Percentiles rank a stretch among this genome's conserved stretches.
phyloP scores from a whole-genome alignment of 1,284 basidiomycete species.

The Puccinia horiana region DNA sequence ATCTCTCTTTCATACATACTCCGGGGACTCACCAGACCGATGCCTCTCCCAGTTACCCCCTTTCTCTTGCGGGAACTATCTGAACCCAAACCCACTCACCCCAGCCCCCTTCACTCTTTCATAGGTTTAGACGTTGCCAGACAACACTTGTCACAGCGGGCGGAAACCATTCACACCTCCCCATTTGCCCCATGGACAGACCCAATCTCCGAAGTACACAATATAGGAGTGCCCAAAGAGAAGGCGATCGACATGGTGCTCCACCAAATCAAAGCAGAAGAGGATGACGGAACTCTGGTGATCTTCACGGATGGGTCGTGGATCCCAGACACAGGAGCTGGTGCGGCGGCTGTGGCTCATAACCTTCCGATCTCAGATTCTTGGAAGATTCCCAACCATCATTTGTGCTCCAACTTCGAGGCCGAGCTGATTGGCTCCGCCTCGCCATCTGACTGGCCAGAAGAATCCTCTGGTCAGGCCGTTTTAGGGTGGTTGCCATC shows the following conservation, averaged over 20 bases:
- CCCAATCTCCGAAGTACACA: not conserved
- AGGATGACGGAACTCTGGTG: not conserved
- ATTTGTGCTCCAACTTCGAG: not conserved
- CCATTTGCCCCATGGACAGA: not conserved
- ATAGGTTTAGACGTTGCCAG: not conserved
- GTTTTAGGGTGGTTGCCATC: too few relatives aligned
- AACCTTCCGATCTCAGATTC: not conserved
- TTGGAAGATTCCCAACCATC: not conserved
- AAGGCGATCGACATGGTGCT: not conserved
- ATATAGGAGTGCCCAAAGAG: not conserved
- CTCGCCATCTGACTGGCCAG: not conserved
- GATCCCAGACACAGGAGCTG: not conserved
- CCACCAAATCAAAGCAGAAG: not conserved
- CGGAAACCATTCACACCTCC: not conserved
- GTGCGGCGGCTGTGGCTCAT: not conserved
- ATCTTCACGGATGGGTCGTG: conserved; percentile 16
- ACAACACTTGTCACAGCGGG: not conserved
- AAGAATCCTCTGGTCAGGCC: not conserved
- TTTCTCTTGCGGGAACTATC: not conserved
- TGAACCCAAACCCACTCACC: not conserved
- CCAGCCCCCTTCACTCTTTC: not conserved
- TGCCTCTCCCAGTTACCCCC: not conserved
- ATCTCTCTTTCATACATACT: not conserved
- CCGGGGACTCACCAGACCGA: not conserved
- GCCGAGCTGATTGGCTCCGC: not conserved